Conservation (phyloP, 345 rosid genomes). For the Theobroma cacao region DNA sequence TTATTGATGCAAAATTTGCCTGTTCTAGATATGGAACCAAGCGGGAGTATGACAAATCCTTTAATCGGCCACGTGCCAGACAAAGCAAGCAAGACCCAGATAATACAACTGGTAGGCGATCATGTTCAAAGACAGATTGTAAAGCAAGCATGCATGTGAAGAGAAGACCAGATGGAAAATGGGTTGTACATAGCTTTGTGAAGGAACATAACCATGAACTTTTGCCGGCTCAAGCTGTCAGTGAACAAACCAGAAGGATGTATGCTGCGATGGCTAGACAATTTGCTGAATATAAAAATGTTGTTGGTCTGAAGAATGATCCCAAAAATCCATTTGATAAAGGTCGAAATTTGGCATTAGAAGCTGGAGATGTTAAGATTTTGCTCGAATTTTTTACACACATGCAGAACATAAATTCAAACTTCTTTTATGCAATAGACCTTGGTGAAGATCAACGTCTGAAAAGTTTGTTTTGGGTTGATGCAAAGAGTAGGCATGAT, state of each 20-base stretch:
- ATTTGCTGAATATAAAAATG: constrained; percentile 64
- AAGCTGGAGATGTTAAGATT: constrained; percentile 47
- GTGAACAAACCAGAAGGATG: constrained; percentile 69
- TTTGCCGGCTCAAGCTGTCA: constrained; percentile 73
- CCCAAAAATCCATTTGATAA: constrained; percentile 44
- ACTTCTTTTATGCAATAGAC: constrained; percentile 65
- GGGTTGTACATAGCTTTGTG: constrained; percentile 66
- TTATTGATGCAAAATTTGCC: constrained; percentile 75
- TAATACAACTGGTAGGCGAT: constrained; percentile 48
- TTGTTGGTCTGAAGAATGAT: constrained; percentile 44
- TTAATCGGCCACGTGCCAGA: constrained; percentile 54
- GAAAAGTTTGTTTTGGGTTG: constrained; percentile 62
- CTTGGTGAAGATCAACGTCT: constrained; percentile 57
- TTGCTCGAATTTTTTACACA: constrained; percentile 47
- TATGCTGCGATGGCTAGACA: constrained; percentile 75
- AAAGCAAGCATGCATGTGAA: constrained; percentile 86
- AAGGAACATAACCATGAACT: constrained; percentile 78
- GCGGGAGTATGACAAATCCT: constrained; percentile 61
- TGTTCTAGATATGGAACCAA: constrained; percentile 73
- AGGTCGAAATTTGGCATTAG: constrained; percentile 41
- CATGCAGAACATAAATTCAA: constrained; percentile 53
- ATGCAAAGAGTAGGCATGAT: constrained; percentile 64
- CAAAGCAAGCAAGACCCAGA: constrained; percentile 61
- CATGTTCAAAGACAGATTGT: constrained; percentile 63
- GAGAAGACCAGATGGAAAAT: constrained; percentile 70